Conservation (phyloP, 1,284 basidiomycete genomes). For the Pyrrhoderma lamaoense region DNA sequence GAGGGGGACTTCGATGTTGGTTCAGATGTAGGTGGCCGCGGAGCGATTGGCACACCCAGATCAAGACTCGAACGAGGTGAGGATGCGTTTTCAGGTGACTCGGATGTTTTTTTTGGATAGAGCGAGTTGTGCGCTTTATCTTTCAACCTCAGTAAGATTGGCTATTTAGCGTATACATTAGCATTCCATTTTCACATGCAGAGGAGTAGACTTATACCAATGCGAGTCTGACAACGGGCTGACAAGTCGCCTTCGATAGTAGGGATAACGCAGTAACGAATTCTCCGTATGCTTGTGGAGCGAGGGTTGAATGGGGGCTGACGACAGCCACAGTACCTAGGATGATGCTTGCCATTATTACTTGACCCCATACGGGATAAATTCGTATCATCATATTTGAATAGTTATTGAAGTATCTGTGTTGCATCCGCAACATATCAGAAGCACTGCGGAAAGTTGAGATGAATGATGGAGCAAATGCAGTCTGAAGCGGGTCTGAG, state of each 20-base stretch:
- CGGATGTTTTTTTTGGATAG: background rate
- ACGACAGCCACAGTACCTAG: slow-evolving; percentile 19
- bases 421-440: slow-evolving; percentile 1
- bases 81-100: background rate
- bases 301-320: slow-evolving; percentile 13
- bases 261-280: slow-evolving; percentile 19
- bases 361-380: slow-evolving; percentile 14
- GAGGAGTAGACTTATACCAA: slow-evolving; percentile 2
- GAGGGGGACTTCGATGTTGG: background rate
- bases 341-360: slow-evolving; percentile 12
- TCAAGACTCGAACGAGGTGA: background rate
- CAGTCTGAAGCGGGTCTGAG: slow-evolving; percentile 17
- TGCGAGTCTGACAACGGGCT: slow-evolving; percentile 5
- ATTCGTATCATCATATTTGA: slow-evolving; percentile 7
- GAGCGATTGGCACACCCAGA: background rate
- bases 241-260: slow-evolving; percentile 17
- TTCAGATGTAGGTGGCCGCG: background rate
- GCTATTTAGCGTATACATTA: slow-evolving; percentile 1
- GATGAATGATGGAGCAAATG: slow-evolving; percentile 20
- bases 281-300: slow-evolving; percentile 18
- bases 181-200: background rate
- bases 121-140: slow-evolving; percentile 11
- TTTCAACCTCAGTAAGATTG: slow-evolving; percentile 8
- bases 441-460: slow-evolving; percentile 19
- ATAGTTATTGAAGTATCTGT: background rate